Base-by-base conservation (phyloP, 192 early-diverging fungal genomes). In the Allomyces javanicus region DNA sequence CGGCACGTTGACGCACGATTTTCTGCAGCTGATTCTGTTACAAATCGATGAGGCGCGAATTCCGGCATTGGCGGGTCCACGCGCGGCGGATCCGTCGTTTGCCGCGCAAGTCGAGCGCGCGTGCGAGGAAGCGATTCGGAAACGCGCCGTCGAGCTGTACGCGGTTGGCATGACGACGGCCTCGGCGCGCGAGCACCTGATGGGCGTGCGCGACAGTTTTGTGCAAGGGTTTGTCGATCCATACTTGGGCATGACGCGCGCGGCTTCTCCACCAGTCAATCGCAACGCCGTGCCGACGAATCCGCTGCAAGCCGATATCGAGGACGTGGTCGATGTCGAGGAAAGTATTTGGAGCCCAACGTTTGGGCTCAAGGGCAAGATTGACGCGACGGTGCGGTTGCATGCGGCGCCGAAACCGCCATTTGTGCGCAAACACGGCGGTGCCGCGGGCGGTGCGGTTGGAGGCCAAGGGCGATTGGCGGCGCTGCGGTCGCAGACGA, bases 291-390 rank as follows among this genome's bases (percentile, higher is more conserved):
- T 40, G 2, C 33, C 33, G 33, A 40, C 33, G 33, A 40, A 40
- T 40, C 33, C 33, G 33, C 33, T 40, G 4, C 33, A 40, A 9
- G 33, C 33, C 7, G 75, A 82, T 24, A 75, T 96, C 24, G 77
- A 75, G 25, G 86, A 87, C 62, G 74, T 92, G 0, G 67, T 94
- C 45, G 87, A 92, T 67, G 87, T 94, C 67, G 95, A 97, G 71
- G 93, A 97, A 66, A 83, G 83, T 63, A 78, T 93, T 24, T 96
- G 90, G 90, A 92, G 91, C 33, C 88, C 90, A 10, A 90, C 75
- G 70, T 95, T 83, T 77, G 95, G 95, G 1, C 74, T 97, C 21
- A 94, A 94, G 65, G 95, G 95, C 24, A 93, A 89, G 68, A 80
- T 97, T 25, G 93, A 97, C 69, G 83, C 87, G 25, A 86, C 86